Percentiles rank a stretch among this genome's conserved stretches.
These are phyloP conservation scores for Hymenoscyphus linearis DNA, from an alignment of 2,329 filamentous ascomycete genomes.

Conservation along the genomic window DNA sequence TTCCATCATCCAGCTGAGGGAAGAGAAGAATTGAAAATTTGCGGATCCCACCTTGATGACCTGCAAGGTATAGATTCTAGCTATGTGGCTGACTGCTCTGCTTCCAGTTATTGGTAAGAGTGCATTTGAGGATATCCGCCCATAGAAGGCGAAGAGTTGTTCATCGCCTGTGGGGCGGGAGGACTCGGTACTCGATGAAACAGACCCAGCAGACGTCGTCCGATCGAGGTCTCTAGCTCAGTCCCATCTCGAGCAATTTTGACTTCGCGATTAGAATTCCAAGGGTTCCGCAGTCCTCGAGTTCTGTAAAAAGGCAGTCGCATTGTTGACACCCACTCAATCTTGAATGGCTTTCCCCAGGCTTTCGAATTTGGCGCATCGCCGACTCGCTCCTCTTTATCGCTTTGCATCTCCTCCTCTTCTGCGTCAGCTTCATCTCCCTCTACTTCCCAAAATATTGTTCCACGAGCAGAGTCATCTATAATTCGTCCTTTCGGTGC, in stretches of 20 bases:
- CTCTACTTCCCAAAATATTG: slow-evolving; percentile 93
- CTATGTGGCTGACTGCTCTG: not conserved
- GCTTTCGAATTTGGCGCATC: slow-evolving; percentile 40
- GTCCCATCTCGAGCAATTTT: slow-evolving; percentile 95
- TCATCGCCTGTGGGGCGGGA: slow-evolving; percentile 17
- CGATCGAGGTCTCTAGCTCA: slow-evolving; percentile 79
- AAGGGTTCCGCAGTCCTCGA: slow-evolving; percentile 80
- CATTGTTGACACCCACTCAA: slow-evolving; percentile 84
- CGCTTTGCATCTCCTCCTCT: slow-evolving; percentile 36
- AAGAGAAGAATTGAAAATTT: not conserved
- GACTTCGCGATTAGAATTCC: slow-evolving; percentile 92
- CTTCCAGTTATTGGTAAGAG: slow-evolving; percentile 13
- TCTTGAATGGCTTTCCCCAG: slow-evolving; percentile 86
- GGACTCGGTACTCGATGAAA: slow-evolving; percentile 55
- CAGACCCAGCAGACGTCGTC: slow-evolving; percentile 68
- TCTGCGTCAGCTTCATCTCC: slow-evolving; percentile 46
- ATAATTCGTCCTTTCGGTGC: slow-evolving; percentile 83
- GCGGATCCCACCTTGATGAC: not conserved
- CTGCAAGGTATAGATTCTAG: not conserved
- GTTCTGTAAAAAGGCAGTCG: slow-evolving; percentile 85
- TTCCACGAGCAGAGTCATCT: slow-evolving; percentile 87
- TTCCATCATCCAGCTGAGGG: not conserved
- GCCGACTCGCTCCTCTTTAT: slow-evolving; percentile 35
- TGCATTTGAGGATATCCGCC: slow-evolving; percentile 24
- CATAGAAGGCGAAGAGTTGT: slow-evolving; percentile 15